These are phyloP conservation scores for Rhynchospora pubera DNA, from an alignment of 176 grass and related monocot species.

Conservation along the genomic window DNA sequence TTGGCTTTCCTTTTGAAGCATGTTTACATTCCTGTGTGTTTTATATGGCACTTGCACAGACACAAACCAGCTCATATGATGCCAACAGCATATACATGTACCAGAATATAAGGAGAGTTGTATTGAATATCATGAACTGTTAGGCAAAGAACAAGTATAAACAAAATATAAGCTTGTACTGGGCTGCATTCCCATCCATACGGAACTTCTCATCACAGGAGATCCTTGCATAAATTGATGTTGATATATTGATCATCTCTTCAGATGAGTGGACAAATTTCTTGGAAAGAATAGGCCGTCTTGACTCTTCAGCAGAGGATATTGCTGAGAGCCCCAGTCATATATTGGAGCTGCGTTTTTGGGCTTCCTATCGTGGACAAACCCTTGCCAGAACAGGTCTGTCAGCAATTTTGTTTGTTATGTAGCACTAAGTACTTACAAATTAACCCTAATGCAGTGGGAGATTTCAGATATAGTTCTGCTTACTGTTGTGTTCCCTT, in stretches of 20 bases:
- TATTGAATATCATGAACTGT: background rate
- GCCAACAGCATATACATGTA: background rate
- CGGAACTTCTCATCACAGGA: background rate
- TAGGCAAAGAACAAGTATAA: background rate
- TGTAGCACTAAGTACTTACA: background rate
- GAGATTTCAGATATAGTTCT: slow-evolving; percentile 22
- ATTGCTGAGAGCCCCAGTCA: slow-evolving; percentile 56
- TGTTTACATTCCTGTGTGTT: background rate
- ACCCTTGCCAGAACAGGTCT: slow-evolving; percentile 94
- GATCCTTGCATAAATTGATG: background rate
- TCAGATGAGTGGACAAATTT: slow-evolving; percentile 97
- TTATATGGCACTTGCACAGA: background rate
- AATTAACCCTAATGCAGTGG: background rate
- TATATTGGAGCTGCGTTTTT: slow-evolving; percentile 87
- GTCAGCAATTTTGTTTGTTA: slow-evolving; percentile 9
- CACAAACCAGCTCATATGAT: background rate
- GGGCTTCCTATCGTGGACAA: slow-evolving; percentile 94
- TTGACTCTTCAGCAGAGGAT: slow-evolving; percentile 64
- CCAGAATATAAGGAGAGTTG: background rate
- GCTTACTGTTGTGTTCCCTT: slow-evolving; percentile 20
- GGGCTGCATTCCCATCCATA: background rate
- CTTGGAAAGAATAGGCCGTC: slow-evolving; percentile 72
- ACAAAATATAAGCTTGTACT: background rate
- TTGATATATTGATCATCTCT: background rate
- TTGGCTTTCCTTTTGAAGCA: too few relatives aligned